These are phyloP conservation scores for Draba incana DNA, from an alignment of 345 rosid species.

Conservation along the genomic window DNA sequence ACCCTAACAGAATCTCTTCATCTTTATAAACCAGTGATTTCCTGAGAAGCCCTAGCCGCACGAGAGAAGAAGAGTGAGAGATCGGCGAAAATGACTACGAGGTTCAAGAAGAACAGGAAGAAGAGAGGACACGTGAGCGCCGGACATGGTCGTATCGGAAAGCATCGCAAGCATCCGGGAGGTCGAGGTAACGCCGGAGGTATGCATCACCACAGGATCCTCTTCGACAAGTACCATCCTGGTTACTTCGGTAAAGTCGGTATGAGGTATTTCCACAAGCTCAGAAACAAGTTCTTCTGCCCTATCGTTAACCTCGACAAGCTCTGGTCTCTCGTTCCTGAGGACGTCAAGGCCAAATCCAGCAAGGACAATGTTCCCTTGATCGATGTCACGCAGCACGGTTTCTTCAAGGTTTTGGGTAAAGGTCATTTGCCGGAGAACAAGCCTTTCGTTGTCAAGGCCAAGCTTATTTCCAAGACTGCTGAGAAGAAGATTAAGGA, in stretches of 20 bases:
- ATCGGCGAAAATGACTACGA: conserved; percentile 35
- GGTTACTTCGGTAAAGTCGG: conserved; percentile 92
- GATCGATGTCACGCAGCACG: conserved; percentile 75
- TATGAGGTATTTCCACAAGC: conserved; percentile 88
- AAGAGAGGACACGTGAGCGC: conserved; percentile 92
- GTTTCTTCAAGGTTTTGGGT: conserved; percentile 82
- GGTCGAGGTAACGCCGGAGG: conserved; percentile 95
- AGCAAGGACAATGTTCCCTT: conserved; percentile 63
- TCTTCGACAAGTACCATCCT: conserved; percentile 90
- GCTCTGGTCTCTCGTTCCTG: conserved; percentile 76
- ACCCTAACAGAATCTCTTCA: conserved; percentile 30
- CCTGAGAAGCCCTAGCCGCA: conserved; percentile 37
- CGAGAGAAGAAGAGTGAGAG: not conserved
- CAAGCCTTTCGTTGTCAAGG: conserved; percentile 75
- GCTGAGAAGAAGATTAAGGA: conserved; percentile 89
- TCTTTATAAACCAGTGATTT: conserved; percentile 2
- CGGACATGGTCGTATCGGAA: conserved; percentile 82
- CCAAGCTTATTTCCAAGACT: conserved; percentile 71
- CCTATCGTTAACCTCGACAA: conserved; percentile 85
- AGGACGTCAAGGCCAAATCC: conserved; percentile 65
- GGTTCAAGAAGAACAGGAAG: conserved; percentile 88
- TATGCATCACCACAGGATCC: conserved; percentile 91
- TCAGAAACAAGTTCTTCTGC: conserved; percentile 74
- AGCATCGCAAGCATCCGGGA: conserved; percentile 86
- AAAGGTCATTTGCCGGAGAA: conserved; percentile 75